Percentiles rank a stretch among this genome's conserved stretches.
Conservation (phyloP, 139 green algal species). For the Marvania coccoides region DNA sequence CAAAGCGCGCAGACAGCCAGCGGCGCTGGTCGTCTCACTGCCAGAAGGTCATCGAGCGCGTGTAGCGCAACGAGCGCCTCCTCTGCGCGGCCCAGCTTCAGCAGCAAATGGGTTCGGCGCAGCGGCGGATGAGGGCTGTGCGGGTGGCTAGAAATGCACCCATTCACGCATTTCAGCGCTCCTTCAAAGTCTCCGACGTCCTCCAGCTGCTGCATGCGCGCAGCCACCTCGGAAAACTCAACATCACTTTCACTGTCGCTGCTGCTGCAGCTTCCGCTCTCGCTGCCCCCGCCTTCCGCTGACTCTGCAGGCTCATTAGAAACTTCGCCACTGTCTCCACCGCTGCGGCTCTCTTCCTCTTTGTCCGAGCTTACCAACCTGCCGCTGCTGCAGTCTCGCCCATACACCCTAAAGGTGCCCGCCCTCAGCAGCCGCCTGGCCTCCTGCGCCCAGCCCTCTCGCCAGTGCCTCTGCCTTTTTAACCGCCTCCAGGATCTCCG, state of each 20-base stretch:
- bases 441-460: too few species aligned
- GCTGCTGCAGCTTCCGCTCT: background rate
- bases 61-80: background rate
- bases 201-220: background rate
- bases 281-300: background rate
- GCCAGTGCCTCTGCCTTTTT: too few species aligned
- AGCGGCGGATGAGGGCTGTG: background rate
- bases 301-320: too few species aligned
- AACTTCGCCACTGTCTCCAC: too few species aligned
- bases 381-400: too few species aligned
- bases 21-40: background rate
- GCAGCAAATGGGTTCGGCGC: conserved; percentile 1
- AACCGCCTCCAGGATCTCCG: too few species aligned
- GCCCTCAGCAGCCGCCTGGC: too few species aligned
- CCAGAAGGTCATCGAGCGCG: background rate
- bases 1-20: too few species aligned
- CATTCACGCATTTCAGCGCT: background rate
- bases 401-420: too few species aligned
- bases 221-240: background rate
- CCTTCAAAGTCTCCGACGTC: background rate
- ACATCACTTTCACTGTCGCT: background rate
- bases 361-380: too few species aligned
- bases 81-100: conserved; percentile 6
- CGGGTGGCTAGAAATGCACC: background rate
- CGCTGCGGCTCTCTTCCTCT: too few species aligned